These are phyloP conservation scores for Pyrrhoderma lamaoense DNA, from an alignment of 1,284 basidiomycete genomes.

Conservation along the genomic window DNA sequence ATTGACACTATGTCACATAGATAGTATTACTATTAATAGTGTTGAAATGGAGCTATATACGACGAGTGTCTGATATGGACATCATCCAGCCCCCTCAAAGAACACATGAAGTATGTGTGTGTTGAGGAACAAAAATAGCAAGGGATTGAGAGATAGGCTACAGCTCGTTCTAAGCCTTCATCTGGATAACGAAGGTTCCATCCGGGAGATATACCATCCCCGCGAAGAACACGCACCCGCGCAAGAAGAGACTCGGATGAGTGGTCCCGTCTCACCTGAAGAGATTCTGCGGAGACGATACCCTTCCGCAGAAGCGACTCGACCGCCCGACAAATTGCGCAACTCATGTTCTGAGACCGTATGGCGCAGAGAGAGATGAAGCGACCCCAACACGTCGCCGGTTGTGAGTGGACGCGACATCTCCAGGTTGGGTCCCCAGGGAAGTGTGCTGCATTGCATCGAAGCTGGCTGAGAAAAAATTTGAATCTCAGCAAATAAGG, in stretches of 20 bases:
- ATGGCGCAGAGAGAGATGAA: slow-evolving; percentile 3
- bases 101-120: no score
- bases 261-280: background rate
- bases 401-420: slow-evolving; percentile 1
- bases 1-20: no score
- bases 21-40: no score
- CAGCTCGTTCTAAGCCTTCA: background rate
- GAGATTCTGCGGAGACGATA: background rate
- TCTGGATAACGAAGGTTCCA: slow-evolving; percentile 7
- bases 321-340: background rate
- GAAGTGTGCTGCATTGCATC: slow-evolving; percentile 8
- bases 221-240: slow-evolving; percentile 8
- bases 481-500: slow-evolving; percentile 4
- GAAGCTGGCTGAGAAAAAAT: background rate
- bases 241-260: slow-evolving; percentile 13
- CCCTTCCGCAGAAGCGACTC: slow-evolving; percentile 1
- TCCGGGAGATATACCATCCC: slow-evolving; percentile 12
- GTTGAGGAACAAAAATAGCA: no score
- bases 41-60: no score
- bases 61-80: no score
- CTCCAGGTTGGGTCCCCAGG: no score
- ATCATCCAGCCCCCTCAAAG: no score
- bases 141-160: no score
- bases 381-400: slow-evolving; percentile 7
- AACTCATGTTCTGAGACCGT: slow-evolving; percentile 10